Conservation (phyloP, 495 filamentous ascomycete genomes). For the Darksidea phi region DNA sequence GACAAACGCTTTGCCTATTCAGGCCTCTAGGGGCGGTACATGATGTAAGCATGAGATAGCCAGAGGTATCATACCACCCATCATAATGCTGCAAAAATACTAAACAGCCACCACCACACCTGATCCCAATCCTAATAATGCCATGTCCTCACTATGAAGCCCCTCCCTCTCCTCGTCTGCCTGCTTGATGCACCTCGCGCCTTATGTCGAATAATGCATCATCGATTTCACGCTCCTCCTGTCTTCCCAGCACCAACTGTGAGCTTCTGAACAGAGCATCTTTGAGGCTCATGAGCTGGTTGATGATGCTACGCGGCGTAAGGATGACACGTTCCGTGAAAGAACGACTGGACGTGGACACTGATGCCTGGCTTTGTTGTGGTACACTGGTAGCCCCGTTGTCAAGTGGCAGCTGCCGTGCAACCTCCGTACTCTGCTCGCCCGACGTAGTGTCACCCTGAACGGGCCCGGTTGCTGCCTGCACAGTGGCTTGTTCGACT, state of each 20-base stretch:
- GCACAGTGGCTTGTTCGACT: conserved; percentile 4
- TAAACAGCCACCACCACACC: not conserved
- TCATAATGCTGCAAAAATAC: not conserved
- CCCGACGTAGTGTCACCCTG: not conserved
- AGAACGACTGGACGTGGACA: conserved; percentile 15
- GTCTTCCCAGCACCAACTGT: conserved; percentile 35
- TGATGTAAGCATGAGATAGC: too few relatives aligned
- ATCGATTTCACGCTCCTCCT: conserved; percentile 42
- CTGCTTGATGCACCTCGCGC: conserved; percentile 39
- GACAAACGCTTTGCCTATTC: too few relatives aligned
- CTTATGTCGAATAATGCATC: conserved; percentile 42
- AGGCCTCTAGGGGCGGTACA: too few relatives aligned
- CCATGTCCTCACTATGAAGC: not conserved
- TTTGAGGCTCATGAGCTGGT: conserved; percentile 18
- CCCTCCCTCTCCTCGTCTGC: conserved; percentile 30
- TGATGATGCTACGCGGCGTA: conserved; percentile 35
- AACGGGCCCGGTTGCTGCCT: not conserved
- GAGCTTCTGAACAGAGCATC: conserved; percentile 25
- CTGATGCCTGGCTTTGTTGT: too few relatives aligned
- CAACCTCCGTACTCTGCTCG: conserved; percentile 21
- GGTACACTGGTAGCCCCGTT: not conserved
- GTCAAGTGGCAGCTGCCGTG: conserved; percentile 18
- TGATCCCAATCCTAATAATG: not conserved
- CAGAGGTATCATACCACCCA: too few relatives aligned
- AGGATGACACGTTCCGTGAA: conserved; percentile 27